phyloP scores from a whole-genome alignment of 441 rosid species.

The Populus hybrid region DNA sequence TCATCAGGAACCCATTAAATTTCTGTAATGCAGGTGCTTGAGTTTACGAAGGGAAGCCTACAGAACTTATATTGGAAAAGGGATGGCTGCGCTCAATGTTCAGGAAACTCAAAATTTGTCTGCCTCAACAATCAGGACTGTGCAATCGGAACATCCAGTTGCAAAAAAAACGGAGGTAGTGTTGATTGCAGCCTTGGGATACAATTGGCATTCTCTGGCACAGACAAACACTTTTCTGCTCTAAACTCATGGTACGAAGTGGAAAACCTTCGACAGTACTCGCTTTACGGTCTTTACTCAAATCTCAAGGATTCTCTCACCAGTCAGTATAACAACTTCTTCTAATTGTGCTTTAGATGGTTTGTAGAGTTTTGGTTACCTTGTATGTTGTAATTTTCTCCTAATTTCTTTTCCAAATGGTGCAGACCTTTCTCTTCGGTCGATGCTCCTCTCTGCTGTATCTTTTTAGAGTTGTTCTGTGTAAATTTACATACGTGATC shows the following conservation, averaged over 20 bases:
- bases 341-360: conserved; percentile 37
- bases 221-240: conserved; percentile 77
- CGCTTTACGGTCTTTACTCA: conserved; percentile 78
- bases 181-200: conserved; percentile 96
- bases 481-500: neutral
- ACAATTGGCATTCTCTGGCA: conserved; percentile 92
- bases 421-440: neutral
- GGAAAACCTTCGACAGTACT: conserved; percentile 81
- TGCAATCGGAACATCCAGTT: conserved; percentile 61
- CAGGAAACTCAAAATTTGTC: conserved; percentile 47
- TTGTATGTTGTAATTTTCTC: conserved; percentile 17
- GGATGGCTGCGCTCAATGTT: conserved; percentile 79
- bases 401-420: neutral
- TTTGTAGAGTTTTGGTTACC: conserved; percentile 19
- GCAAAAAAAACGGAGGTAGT: conserved; percentile 64
- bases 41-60: conserved; percentile 85
- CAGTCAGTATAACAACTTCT: conserved; percentile 56
- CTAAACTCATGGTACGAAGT: conserved; percentile 97
- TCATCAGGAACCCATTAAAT: conserved; percentile 11
- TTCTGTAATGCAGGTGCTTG: conserved; percentile 57
- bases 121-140: conserved; percentile 84
- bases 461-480: conserved; percentile 8
- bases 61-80: conserved; percentile 90
- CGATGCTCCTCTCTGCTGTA: conserved; percentile 11
- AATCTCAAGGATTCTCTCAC: conserved; percentile 73